Base-by-base conservation (phyloP, 2,329 filamentous ascomycete genomes). In the Septoria linicola region DNA sequence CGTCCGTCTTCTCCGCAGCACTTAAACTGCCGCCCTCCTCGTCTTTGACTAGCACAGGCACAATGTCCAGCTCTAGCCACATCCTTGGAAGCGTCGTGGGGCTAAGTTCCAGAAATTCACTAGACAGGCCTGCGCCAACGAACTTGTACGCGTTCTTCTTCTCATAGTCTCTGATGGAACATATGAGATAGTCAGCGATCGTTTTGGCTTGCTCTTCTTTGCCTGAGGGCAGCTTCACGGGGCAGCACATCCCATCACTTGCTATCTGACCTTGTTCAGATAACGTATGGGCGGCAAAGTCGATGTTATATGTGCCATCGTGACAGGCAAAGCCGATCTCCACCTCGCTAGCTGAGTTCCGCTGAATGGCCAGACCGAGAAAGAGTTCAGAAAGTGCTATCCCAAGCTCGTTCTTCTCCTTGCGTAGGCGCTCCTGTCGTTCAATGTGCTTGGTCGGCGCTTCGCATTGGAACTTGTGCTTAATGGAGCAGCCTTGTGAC, bases 11-110 rank as follows among this genome's bases (percentile, higher is more conserved):
- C 83, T 78, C 89, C 87, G 0, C 84, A 86, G 65, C 91, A 86
- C 2, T 87, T 85, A 68, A 89, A 20, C 48, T 83, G 65, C 91
- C 87, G 60, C 90, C 88, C 6, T 89, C 77, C 14, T 76, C 72
- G 64, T 82, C 82, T 21, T 58, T 57, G 14, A 89, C 76, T 3
- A 86, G 79, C 34, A 92, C 75, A 1, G 87, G 85, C 2, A 92
- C 80, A 50, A 91, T 82, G 64, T 93, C 88, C 30, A 91, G 73
- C 55, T 89, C 84, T 2, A 81, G 71, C 88, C 88, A 93, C 3
- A 93, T 76, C 27, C 81, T 81, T 0, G 86, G 82, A 59, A 84
- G 85, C 1, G 91, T 75, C 4, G 72, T 72, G 1, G 87, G 86
- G 62, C 81, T 85, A 62, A 81, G 73, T 8, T 79, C 70, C 37